Percentiles rank a stretch among this genome's conserved stretches.
These are phyloP conservation scores for Penicillium sp. DNA, from an alignment of 2,329 filamentous ascomycete species.

Conservation along the genomic window DNA sequence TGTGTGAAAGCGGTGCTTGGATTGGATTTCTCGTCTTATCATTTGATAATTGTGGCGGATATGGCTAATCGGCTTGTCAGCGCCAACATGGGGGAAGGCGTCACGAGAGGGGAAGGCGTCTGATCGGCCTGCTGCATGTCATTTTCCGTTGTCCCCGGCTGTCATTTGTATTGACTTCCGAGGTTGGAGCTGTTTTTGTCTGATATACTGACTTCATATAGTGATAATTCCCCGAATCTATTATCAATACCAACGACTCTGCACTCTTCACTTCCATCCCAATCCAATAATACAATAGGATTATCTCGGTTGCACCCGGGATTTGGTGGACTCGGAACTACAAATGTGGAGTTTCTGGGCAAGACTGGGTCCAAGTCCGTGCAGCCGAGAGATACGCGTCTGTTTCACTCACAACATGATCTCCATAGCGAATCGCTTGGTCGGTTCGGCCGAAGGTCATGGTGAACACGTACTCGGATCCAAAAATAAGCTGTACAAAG, in stretches of 20 bases:
- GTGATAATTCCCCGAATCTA: too few relatives aligned
- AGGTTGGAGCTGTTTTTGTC: too few relatives aligned
- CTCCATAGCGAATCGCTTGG: slow-evolving; percentile 10
- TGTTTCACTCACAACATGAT: slow-evolving; percentile 25
- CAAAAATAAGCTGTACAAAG: background rate
- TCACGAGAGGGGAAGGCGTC: slow-evolving; percentile 12
- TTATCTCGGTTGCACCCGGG: slow-evolving; percentile 16
- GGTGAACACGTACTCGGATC: too few relatives aligned
- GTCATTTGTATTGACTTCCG: too few relatives aligned
- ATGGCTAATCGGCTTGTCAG: slow-evolving; percentile 14
- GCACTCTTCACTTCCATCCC: background rate
- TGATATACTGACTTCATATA: too few relatives aligned
- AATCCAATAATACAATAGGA: too few relatives aligned
- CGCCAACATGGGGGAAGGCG: slow-evolving; percentile 7
- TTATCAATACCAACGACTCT: too few relatives aligned
- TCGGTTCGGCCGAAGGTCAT: slow-evolving; percentile 10
- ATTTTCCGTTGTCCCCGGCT: slow-evolving; percentile 10
- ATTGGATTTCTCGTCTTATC: too few relatives aligned
- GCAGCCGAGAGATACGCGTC: slow-evolving; percentile 35
- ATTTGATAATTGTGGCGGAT: too few relatives aligned
- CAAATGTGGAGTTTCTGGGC: slow-evolving; percentile 4
- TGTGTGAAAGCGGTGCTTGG: background rate
- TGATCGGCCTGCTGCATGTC: slow-evolving; percentile 24
- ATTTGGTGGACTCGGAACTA: slow-evolving; percentile 4
- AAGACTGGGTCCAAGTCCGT: slow-evolving; percentile 23